These are phyloP conservation scores for Talaromyces stipitatus DNA, from an alignment of 495 filamentous ascomycete genomes.

Conservation along the genomic window DNA sequence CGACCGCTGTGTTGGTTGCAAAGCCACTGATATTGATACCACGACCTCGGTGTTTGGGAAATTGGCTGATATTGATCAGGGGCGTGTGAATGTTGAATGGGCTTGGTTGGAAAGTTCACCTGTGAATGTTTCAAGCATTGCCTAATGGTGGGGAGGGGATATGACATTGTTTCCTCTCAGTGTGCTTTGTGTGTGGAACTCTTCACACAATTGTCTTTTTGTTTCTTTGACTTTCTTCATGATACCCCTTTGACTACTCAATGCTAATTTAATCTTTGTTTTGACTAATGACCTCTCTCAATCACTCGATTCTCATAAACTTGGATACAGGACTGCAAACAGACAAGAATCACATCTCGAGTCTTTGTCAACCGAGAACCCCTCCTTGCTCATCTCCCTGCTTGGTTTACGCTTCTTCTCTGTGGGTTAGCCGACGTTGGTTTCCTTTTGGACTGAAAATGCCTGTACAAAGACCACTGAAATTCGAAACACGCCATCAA, in stretches of 20 bases:
- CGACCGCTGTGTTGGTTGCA: conserved; percentile 65
- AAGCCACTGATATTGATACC: conserved; percentile 59
- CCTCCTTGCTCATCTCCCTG: no score
- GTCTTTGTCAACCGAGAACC: no score
- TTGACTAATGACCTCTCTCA: no score
- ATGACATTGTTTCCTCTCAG: no score
- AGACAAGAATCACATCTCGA: no score
- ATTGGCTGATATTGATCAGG: conserved; percentile 47
- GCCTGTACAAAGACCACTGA: neutral
- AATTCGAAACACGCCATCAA: neutral
- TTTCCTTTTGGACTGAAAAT: no score
- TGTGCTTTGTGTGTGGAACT: neutral
- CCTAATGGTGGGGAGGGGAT: neutral
- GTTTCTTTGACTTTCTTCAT: neutral
- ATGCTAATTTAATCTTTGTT: neutral
- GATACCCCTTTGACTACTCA: neutral
- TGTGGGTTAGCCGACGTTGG: no score
- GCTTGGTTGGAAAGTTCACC: conserved; percentile 48
- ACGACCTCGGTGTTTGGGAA: conserved; percentile 50
- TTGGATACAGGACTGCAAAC: no score
- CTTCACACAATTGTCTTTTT: neutral
- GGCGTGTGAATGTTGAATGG: conserved; percentile 59
- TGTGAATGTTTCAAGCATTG: conserved; percentile 5
- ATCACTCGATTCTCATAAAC: neutral
- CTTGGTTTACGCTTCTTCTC: no score